Conservation (phyloP, 2,329 filamentous ascomycete genomes). For the Ophiostoma novo-ulmi region DNA sequence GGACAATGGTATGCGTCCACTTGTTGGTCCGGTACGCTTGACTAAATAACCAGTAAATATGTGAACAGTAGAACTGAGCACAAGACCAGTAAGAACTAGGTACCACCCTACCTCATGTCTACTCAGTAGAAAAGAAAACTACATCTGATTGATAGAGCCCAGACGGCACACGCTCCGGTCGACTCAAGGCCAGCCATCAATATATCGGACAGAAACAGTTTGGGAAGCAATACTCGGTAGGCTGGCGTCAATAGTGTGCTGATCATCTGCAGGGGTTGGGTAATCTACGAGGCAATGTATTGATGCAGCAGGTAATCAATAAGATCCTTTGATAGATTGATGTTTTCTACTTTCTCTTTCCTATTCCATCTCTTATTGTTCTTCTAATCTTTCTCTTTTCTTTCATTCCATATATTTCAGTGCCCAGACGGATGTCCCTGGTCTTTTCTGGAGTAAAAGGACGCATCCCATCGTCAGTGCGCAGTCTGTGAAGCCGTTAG, state of each 20-base stretch:
- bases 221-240: background rate
- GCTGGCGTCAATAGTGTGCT: background rate
- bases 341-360: background rate
- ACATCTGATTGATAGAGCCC: no score
- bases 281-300: background rate
- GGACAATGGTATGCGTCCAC: no score
- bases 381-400: background rate
- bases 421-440: background rate
- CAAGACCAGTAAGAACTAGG: no score
- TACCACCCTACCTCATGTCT: background rate
- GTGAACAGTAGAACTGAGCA: no score
- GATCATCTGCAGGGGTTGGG: constrained; percentile 1
- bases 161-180: background rate
- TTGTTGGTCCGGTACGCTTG: no score
- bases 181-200: background rate
- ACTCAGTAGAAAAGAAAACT: no score
- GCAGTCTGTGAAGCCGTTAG: background rate
- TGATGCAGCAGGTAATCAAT: background rate
- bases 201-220: background rate
- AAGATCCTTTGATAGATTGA: background rate
- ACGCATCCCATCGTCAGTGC: background rate
- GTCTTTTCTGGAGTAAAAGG: background rate
- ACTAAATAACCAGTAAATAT: no score
- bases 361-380: background rate
- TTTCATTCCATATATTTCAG: background rate